Percentiles rank a stretch among this genome's conserved stretches.
Conservation (phyloP, 768 basidiomycete genomes). For the Leccinum incarnatum region DNA sequence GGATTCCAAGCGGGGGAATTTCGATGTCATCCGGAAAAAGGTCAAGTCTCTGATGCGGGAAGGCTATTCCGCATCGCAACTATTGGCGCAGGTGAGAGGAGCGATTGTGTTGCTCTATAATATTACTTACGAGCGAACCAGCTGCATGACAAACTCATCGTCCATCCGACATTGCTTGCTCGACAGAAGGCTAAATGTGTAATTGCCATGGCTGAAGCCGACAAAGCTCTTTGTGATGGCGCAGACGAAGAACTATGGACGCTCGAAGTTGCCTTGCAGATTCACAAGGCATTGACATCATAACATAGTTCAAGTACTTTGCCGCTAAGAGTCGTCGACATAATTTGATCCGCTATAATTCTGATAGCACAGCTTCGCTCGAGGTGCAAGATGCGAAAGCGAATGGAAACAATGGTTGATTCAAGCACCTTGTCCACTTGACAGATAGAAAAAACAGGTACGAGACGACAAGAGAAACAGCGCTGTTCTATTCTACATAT, state of each 20-base stretch:
- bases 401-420: conserved; percentile 12
- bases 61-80: conserved; percentile 90
- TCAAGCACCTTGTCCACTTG: conserved; percentile 13
- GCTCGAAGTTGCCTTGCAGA: conserved; percentile 78
- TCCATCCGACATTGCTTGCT: conserved; percentile 77
- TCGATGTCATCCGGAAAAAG: conserved; percentile 61
- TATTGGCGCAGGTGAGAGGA: conserved; percentile 75
- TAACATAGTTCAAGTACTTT: background rate
- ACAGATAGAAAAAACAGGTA: conserved; percentile 15
- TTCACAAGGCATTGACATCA: conserved; percentile 58
- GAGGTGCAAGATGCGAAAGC: background rate
- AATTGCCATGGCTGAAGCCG: conserved; percentile 87
- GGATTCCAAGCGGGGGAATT: conserved; percentile 37
- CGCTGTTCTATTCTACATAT: conserved; percentile 17
- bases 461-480: conserved; percentile 13
- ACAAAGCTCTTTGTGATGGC: conserved; percentile 94
- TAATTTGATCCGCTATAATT: background rate
- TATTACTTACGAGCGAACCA: conserved; percentile 31
- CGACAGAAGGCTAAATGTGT: conserved; percentile 80
- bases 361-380: background rate
- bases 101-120: background rate
- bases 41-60: conserved; percentile 79
- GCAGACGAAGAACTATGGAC: conserved; percentile 97
- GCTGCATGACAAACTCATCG: conserved; percentile 87
- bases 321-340: background rate